Percentiles rank a stretch among this genome's conserved stretches.
These are phyloP conservation scores for Ganoderma leucocontextum DNA, from an alignment of 1,284 basidiomycete species.

Conservation along the genomic window DNA sequence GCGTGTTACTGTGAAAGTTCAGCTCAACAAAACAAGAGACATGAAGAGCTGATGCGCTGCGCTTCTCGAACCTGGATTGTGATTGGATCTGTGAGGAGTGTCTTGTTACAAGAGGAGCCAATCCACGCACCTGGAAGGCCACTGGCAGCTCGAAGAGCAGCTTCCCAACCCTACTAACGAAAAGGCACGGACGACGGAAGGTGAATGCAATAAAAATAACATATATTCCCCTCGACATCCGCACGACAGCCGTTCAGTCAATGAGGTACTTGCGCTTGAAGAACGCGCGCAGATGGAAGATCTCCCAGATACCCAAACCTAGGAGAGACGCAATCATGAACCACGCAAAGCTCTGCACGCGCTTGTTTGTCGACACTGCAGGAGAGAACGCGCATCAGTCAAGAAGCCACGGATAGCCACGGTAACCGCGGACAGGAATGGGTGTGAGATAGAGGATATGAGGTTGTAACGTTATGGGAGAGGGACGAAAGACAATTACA, in stretches of 20 bases:
- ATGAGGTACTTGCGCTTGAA: conserved; percentile 99
- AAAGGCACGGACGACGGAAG: not conserved
- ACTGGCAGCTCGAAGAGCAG: not conserved
- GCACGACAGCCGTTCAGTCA: conserved; percentile 57
- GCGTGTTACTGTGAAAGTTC: not conserved
- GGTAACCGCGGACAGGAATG: not conserved
- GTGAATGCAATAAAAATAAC: conserved; percentile 16
- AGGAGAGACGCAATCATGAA: conserved; percentile 85
- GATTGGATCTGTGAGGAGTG: not conserved
- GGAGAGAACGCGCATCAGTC: not conserved
- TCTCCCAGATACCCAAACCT: conserved; percentile 93
- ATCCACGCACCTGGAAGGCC: not conserved
- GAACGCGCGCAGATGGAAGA: conserved; percentile 91
- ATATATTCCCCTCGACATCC: conserved; percentile 12
- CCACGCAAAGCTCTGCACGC: conserved; percentile 94
- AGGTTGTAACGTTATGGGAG: not conserved
- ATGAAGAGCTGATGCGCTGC: not conserved
- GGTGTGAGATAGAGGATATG: not conserved
- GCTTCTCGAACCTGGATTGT: too few relatives aligned
- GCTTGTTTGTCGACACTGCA: conserved; percentile 88
- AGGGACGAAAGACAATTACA: not conserved
- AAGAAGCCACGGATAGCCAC: not conserved
- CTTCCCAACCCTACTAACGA: not conserved
- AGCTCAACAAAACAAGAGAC: not conserved
- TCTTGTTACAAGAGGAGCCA: not conserved